These are phyloP conservation scores for Solanum ahanhuiri DNA, from an alignment of 257 asterid genomes.

Conservation along the genomic window DNA sequence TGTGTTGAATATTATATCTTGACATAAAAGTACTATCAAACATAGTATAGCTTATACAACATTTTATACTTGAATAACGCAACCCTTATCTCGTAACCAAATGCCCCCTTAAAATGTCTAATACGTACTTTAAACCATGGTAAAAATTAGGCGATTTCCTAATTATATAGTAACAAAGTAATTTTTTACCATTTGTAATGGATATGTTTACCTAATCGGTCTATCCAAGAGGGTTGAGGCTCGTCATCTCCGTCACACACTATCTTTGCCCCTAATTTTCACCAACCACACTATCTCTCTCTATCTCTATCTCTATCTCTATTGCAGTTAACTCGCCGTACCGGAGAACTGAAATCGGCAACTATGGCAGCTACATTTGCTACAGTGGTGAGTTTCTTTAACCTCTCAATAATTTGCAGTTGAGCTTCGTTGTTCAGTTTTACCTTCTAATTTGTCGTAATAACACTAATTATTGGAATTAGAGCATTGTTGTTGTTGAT, in stretches of 20 bases:
- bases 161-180: not conserved
- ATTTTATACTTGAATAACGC: not conserved
- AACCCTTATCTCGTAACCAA: not conserved
- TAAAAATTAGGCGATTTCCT: not conserved
- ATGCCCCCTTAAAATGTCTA: not conserved
- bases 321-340: not conserved
- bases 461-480: not conserved
- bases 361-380: conserved; percentile 58
- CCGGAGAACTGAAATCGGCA: not conserved
- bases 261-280: not conserved
- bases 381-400: conserved; percentile 25
- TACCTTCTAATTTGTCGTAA: not conserved
- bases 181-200: not conserved
- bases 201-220: not conserved
- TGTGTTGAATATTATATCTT: too few relatives aligned
- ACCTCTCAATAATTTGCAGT: not conserved
- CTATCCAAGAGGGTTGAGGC: not conserved
- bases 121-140: not conserved
- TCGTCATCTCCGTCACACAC: conserved; percentile 40
- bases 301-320: not conserved
- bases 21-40: too few relatives aligned
- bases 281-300: not conserved
- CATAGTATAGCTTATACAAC: not conserved
- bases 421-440: not conserved
- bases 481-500: not conserved